Conservation (phyloP, 371 early-diverging fungal genomes). For the Nematocida sp. region DNA sequence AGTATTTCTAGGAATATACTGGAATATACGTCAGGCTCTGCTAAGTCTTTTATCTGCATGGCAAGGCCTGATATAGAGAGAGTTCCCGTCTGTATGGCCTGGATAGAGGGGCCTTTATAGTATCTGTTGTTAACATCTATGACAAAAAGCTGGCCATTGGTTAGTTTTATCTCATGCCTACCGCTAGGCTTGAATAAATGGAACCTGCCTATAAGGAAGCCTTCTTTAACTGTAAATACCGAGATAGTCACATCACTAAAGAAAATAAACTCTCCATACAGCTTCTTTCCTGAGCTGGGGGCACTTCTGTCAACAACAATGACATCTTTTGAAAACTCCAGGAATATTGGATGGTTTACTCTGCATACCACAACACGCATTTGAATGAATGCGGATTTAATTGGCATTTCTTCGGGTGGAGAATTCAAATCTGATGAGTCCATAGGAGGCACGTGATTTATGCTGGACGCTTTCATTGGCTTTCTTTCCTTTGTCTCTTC, state of each 20-base stretch:
- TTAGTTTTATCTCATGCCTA: slow-evolving; percentile 52
- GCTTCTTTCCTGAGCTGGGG: slow-evolving; percentile 49
- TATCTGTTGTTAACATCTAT: slow-evolving; percentile 52
- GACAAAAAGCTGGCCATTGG: slow-evolving; percentile 44
- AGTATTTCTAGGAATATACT: slow-evolving; percentile 24
- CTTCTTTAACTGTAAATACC: slow-evolving; percentile 52
- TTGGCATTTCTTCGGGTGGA: not conserved
- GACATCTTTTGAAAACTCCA: slow-evolving; percentile 51
- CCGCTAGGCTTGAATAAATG: slow-evolving; percentile 39
- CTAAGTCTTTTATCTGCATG: slow-evolving; percentile 2
- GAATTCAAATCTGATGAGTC: not conserved
- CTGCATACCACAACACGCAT: slow-evolving; percentile 53
- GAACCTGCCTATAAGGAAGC: slow-evolving; percentile 54
- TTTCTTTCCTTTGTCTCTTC: not conserved
- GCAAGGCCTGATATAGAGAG: slow-evolving; percentile 2
- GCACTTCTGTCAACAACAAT: slow-evolving; percentile 53
- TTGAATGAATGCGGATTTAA: slow-evolving; percentile 24
- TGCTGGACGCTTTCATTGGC: not conserved
- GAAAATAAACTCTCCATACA: slow-evolving; percentile 51
- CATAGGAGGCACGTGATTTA: not conserved
- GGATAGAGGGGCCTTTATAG: not conserved
- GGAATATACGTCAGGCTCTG: slow-evolving; percentile 23
- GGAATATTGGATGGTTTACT: slow-evolving; percentile 53
- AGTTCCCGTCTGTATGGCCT: slow-evolving; percentile 5
- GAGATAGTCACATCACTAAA: slow-evolving; percentile 36